Conservation (phyloP, 768 basidiomycete species). For the Suillus subluteus region DNA sequence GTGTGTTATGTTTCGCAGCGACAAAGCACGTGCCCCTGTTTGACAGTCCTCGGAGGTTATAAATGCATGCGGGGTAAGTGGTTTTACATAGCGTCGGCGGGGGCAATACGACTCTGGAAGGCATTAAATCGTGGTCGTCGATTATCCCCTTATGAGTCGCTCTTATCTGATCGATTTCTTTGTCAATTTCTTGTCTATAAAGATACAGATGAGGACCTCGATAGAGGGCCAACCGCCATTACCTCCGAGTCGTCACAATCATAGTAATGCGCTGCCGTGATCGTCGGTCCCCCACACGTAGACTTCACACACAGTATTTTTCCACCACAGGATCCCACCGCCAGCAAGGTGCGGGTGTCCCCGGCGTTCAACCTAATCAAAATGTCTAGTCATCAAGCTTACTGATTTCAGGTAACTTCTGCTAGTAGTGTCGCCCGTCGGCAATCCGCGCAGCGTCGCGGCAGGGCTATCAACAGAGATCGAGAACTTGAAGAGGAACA, state of each 20-base stretch:
- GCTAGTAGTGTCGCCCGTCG: neutral
- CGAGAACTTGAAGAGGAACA: neutral
- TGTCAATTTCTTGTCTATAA: neutral
- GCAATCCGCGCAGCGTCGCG: neutral
- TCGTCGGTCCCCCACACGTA: neutral
- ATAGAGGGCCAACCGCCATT: neutral
- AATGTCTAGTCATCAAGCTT: neutral
- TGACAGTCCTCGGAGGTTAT: slow-evolving; percentile 1
- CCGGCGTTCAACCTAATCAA: neutral
- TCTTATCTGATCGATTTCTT: neutral
- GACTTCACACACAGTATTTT: neutral
- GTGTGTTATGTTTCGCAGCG: neutral
- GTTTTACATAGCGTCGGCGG: neutral
- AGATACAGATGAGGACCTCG: neutral
- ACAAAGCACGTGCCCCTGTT: neutral
- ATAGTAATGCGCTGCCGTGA: neutral
- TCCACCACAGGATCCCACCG: neutral
- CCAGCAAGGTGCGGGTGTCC: neutral
- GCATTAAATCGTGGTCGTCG: neutral
- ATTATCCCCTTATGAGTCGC: neutral
- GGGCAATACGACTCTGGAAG: neutral
- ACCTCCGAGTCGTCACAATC: neutral
- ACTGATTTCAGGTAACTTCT: slow-evolving; percentile 1
- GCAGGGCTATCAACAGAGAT: neutral
- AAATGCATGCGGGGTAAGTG: neutral